Percentiles rank a stretch among this genome's conserved stretches.
Evolutionary conservation across 352 stramenopile species (phyloP).

Genomic region (Phytopythium chamaehyphon): DNA sequence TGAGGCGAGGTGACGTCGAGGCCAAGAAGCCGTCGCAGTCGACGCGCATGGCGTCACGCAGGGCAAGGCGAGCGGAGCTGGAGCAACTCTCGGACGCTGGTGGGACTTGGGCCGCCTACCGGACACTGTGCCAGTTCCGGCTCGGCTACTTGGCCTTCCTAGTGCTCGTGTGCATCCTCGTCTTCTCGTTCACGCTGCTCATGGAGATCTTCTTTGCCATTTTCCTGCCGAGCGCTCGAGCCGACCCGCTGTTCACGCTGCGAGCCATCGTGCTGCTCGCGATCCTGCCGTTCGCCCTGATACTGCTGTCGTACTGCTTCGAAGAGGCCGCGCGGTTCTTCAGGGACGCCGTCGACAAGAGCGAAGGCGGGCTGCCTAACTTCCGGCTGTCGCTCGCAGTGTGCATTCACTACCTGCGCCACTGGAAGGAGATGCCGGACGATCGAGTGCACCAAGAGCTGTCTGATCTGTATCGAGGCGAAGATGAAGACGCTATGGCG

Average conservation of each 20-base stretch:
- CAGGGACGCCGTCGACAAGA: constrained; percentile 82
- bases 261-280: constrained; percentile 66
- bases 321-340: constrained; percentile 81
- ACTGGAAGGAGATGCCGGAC: constrained; percentile 76
- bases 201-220: constrained; percentile 92
- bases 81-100: constrained; percentile 59
- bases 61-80: constrained; percentile 60
- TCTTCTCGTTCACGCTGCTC: constrained; percentile 86
- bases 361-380: constrained; percentile 74
- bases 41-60: constrained; percentile 53
- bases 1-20: not conserved
- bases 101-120: constrained; percentile 72
- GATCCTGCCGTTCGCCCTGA: constrained; percentile 68
- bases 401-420: constrained; percentile 82
- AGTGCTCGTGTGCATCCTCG: constrained; percentile 88
- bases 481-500: constrained; percentile 61
- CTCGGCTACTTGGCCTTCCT: constrained; percentile 88
- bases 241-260: constrained; percentile 66
- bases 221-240: constrained; percentile 74
- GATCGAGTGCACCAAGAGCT: constrained; percentile 59
- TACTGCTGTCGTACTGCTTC: constrained; percentile 86
- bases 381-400: constrained; percentile 81
- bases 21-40: constrained; percentile 19
- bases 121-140: constrained; percentile 75
- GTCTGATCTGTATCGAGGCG: constrained; percentile 37